phyloP scores from a whole-genome alignment of 345 rosid genomes.

The Moricandia moricandioides region DNA sequence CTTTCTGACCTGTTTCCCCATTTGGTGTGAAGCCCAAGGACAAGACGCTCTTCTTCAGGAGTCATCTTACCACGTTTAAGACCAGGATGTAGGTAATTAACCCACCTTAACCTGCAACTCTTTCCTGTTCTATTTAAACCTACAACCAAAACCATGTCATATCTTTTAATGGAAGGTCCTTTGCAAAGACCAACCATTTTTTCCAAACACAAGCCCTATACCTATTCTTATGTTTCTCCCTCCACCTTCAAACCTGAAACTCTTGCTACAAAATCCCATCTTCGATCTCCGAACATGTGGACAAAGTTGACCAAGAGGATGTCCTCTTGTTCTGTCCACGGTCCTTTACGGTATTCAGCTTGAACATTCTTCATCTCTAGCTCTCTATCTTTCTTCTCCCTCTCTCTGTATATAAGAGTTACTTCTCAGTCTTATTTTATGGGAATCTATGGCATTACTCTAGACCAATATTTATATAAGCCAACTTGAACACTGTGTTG shows the following conservation, averaged over 20 bases:
- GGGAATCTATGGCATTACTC: conserved; percentile 31
- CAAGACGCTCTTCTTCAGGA: conserved; percentile 84
- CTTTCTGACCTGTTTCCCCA: conserved; percentile 89
- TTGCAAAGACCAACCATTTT: conserved; percentile 47
- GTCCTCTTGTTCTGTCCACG: conserved; percentile 98
- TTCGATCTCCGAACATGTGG: conserved; percentile 89
- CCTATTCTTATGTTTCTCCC: conserved; percentile 88
- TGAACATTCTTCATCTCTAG: conserved; percentile 55
- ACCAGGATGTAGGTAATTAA: conserved; percentile 95
- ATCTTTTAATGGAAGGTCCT: conserved; percentile 46
- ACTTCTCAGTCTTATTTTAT: conserved; percentile 27
- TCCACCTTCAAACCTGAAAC: conserved; percentile 99
- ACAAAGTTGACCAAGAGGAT: conserved; percentile 75
- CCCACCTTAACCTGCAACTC: conserved; percentile 99
- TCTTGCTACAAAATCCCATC: conserved; percentile 98
- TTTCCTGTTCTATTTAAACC: conserved; percentile 98
- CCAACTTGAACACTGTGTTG: conserved; percentile 30
- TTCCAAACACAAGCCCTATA: conserved; percentile 48
- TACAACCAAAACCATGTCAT: conserved; percentile 69
- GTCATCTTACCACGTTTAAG: conserved; percentile 98
- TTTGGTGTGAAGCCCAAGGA: conserved; percentile 86
- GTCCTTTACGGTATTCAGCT: conserved; percentile 83
- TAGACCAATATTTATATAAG: conserved; percentile 48
- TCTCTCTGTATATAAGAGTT: conserved; percentile 15
- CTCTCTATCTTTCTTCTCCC: neutral